These are phyloP conservation scores for Cercospora sesami DNA, from an alignment of 2,329 filamentous ascomycete genomes.

Conservation along the genomic window DNA sequence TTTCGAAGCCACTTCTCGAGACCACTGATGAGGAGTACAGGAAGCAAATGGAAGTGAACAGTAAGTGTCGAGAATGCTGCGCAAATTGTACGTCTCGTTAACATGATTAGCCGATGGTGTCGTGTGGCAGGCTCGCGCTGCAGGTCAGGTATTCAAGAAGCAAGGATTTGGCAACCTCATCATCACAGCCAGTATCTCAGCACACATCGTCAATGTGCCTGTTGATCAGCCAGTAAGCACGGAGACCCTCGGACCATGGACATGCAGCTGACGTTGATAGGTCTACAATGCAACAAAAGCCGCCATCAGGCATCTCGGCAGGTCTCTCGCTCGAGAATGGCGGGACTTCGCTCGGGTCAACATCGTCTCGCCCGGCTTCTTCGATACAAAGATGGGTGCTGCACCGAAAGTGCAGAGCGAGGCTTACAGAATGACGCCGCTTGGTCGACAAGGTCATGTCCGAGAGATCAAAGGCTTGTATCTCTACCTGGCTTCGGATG, in stretches of 20 bases:
- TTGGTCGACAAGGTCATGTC: slow-evolving; percentile 44
- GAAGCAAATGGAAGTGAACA: slow-evolving; percentile 17
- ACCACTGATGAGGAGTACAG: slow-evolving; percentile 22
- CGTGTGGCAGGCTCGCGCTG: slow-evolving; percentile 47
- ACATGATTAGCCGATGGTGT: slow-evolving; percentile 39
- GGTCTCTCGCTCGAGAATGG: slow-evolving; percentile 59
- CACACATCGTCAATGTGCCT: slow-evolving; percentile 41
- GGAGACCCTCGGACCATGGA: background rate
- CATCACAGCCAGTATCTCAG: slow-evolving; percentile 44
- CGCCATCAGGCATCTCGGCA: slow-evolving; percentile 57
- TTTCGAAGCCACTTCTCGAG: slow-evolving; percentile 15
- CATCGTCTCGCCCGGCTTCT: slow-evolving; percentile 56
- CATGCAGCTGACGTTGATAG: slow-evolving; percentile 19
- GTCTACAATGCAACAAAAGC: slow-evolving; percentile 60
- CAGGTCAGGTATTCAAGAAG: slow-evolving; percentile 45
- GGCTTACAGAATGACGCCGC: slow-evolving; percentile 51
- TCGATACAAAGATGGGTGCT: slow-evolving; percentile 58
- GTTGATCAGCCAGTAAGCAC: slow-evolving; percentile 55
- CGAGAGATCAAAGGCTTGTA: slow-evolving; percentile 40
- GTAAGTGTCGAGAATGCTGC: background rate
- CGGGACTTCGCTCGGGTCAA: slow-evolving; percentile 58
- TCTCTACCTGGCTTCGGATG: slow-evolving; percentile 40
- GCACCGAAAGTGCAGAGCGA: slow-evolving; percentile 48
- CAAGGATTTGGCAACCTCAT: slow-evolving; percentile 54
- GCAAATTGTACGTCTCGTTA: background rate